Evolutionary conservation across 1,139 yeast species (phyloP), one percentile per base, ranked within the genome.

Genomic region (Ogataea hybrid): DNA sequence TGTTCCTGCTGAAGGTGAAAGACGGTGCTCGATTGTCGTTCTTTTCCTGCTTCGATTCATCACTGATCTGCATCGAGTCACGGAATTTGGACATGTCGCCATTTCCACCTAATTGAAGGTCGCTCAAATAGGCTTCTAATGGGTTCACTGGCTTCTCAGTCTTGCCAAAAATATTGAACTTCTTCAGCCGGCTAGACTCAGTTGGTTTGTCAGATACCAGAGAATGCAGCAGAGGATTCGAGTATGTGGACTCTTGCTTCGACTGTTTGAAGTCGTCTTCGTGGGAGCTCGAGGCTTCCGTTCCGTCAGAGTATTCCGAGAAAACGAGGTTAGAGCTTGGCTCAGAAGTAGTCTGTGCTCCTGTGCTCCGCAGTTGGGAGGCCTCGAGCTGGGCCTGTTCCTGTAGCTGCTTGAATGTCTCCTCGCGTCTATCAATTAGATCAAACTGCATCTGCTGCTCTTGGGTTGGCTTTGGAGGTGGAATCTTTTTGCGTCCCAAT

Each of bases 261-360:
- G 49, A 39, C 6, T 38, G 34, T 18, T 44, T 44, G 27, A 47
- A 22, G 4, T 25, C 21, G 8, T 31, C 39, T 3, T 44, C 42
- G 14, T 42, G 39, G 20, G 42, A 32, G 28, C 65, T 62, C 12
- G 72, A 65, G 16, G 67, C 54, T 18, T 77, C 66, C 25, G 81
- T 75, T 20, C 77, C 77, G 44, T 70, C 68, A 1, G 82, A 75
- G 53, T 73, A 77, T 3, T 58, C 61, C 2, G 62, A 58, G 45
- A 52, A 50, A 1, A 53, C 49, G 28, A 57, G 53, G 29, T 43
- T 50, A 3, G 63, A 54, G 35, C 57, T 51, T 27, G 59, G 56
- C 37, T 57, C 58, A 1, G 61, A 56, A 22, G 37, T 35, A 3
- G 53, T 46, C 16, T 47, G 42, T 11, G 37, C 33, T 8, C 23